These are phyloP conservation scores for Gracilaria vermiculophylla DNA, from an alignment of 23 red algal genomes.

Conservation along the genomic window DNA sequence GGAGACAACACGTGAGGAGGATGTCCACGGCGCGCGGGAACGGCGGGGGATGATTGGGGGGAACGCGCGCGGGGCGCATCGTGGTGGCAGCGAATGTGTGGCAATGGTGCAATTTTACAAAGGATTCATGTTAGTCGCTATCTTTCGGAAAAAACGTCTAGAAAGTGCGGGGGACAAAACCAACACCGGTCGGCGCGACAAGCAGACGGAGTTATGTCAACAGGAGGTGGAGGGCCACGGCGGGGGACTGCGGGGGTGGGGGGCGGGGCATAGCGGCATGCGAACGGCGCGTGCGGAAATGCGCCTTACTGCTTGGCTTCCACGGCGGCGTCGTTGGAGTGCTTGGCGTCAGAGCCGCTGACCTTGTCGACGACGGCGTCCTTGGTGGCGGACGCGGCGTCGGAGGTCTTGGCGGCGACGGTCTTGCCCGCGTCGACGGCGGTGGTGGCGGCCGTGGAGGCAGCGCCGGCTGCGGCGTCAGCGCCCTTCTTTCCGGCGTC, in stretches of 20 bases:
- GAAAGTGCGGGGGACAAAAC: too few relatives aligned
- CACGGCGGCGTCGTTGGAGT: background rate
- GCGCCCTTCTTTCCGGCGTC: background rate
- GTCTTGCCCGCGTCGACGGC: background rate
- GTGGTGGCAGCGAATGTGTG: background rate
- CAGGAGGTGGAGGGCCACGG: too few relatives aligned
- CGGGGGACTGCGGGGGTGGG: too few relatives aligned
- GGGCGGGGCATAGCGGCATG: too few relatives aligned
- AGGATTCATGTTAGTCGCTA: background rate
- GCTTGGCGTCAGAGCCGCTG: too few relatives aligned
- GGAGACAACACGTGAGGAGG: too few relatives aligned
- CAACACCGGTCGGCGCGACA: too few relatives aligned
- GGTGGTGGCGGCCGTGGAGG: background rate
- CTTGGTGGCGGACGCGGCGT: conserved; percentile 1
- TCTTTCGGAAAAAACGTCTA: background rate
- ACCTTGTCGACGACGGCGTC: background rate
- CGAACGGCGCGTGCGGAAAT: too few relatives aligned
- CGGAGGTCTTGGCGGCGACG: background rate
- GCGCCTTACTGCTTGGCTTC: conserved; percentile 11
- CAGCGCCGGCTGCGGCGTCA: background rate
- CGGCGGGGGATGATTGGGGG: too few relatives aligned
- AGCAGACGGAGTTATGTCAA: too few relatives aligned
- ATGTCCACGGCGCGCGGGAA: too few relatives aligned
- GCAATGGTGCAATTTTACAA: background rate
- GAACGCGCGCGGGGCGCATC: too few relatives aligned